Evolutionary conservation across 129 eudicot species (phyloP).

Genomic region (Kitagawia praeruptora): DNA sequence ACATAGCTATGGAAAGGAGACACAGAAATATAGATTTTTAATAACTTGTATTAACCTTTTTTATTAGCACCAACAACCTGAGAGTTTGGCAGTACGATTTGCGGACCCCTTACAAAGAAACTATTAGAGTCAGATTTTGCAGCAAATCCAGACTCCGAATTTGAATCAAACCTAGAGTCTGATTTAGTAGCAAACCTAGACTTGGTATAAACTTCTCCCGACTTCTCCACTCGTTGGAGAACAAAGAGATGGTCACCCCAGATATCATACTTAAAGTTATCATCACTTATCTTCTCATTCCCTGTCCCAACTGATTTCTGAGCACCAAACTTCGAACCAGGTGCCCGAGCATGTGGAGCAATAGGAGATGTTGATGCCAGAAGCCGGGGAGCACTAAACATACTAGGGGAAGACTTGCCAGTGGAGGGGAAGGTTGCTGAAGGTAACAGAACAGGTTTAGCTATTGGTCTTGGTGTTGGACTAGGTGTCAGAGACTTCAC

Average conservation of each 20-base stretch:
- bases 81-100: slow-evolving; percentile 37
- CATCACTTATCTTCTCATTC: slow-evolving; percentile 24
- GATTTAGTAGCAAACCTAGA: slow-evolving; percentile 22
- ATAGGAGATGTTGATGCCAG: slow-evolving; percentile 31
- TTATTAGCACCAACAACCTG: slow-evolving; percentile 39
- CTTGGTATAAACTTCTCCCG: slow-evolving; percentile 23
- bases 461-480: slow-evolving; percentile 15
- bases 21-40: background rate
- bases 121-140: slow-evolving; percentile 42
- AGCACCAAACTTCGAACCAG: slow-evolving; percentile 41
- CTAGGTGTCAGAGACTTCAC: slow-evolving; percentile 25
- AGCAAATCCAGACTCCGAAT: slow-evolving; percentile 17
- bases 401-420: slow-evolving; percentile 17
- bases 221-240: slow-evolving; percentile 17
- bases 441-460: slow-evolving; percentile 26
- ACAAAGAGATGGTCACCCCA: slow-evolving; percentile 82
- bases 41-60: slow-evolving; percentile 45
- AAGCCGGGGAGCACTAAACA: slow-evolving; percentile 18
- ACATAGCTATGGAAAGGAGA: background rate
- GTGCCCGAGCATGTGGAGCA: slow-evolving; percentile 51
- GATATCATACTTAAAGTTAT: slow-evolving; percentile 47
- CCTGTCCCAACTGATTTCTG: slow-evolving; percentile 22
- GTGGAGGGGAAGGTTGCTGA: slow-evolving; percentile 39
- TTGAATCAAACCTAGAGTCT: slow-evolving; percentile 15
- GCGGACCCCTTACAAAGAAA: slow-evolving; percentile 68